Base-by-base conservation (phyloP, 2,329 filamentous ascomycete genomes). In the Venturia asperata region DNA sequence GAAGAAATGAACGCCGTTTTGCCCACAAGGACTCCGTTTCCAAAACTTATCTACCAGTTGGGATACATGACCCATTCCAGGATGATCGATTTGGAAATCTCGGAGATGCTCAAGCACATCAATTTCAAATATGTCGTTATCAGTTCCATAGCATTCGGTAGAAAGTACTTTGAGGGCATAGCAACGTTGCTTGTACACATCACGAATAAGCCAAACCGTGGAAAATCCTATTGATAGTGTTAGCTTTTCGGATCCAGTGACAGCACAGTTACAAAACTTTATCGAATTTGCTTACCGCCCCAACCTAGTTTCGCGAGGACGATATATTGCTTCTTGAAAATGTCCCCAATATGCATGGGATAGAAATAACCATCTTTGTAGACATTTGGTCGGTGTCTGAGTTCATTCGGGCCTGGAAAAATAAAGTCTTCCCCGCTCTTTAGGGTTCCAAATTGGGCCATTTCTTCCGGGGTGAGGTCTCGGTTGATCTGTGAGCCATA, bases 261-360 rank as follows among this genome's bases (percentile, higher is more conserved):
- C 11, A 10, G 11, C 15, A 15, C 10, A 15, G 39, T 4, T 3
- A n/a, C n/a, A 11, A 39, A 39, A 39, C 11, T 39, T 11, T 11
- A 41, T 41, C 15, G 39, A 15, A 41, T 3, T 3, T 41, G 39
- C 39, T 41, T 41, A 37, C 21, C 58, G 9, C 58, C 58, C 21
- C n/a, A 61, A 17, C 58, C 58, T 13, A 61, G 58, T 15, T 61
- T 61, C 3, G 21, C 24, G n/a, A 61, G 24, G 37, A 61, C 76
- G 68, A 80, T 73, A 64, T 74, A 81, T 5, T 70, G 67, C n/a
- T 71, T 65, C 1, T 71, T 68, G 3, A 79, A 72, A 1, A 77
- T 66, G 17, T 80, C 71, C 2, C 77, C 76, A 0, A 77, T 68
- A 0, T 69, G 71, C n/a, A 74, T 74, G 0, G 77, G 74, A 66